phyloP scores from a whole-genome alignment of 768 basidiomycete genomes.

The Scleroderma citrinum region DNA sequence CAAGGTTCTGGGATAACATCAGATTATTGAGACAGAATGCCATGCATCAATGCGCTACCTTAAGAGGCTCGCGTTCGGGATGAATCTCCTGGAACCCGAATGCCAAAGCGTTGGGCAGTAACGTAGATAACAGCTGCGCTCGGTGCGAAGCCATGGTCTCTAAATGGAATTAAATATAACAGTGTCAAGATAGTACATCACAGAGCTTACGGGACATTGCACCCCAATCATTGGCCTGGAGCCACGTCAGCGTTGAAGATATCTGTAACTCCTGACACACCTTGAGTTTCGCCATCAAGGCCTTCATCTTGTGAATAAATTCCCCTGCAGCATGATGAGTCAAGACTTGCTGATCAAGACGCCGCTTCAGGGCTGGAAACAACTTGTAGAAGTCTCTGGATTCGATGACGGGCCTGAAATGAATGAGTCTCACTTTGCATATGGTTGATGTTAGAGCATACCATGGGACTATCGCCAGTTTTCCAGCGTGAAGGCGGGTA shows the following conservation, averaged over 20 bases:
- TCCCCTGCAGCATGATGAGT: slow-evolving; percentile 42
- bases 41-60: slow-evolving; percentile 25
- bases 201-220: slow-evolving; percentile 43
- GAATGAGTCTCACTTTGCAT: background rate
- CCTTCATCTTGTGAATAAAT: slow-evolving; percentile 48
- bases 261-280: slow-evolving; percentile 17
- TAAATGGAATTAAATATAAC: slow-evolving; percentile 10
- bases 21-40: background rate
- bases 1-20: slow-evolving; percentile 34
- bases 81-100: slow-evolving; percentile 38
- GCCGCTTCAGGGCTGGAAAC: slow-evolving; percentile 37
- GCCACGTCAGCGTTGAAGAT: background rate
- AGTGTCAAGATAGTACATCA: background rate
- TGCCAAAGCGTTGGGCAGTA: slow-evolving; percentile 38
- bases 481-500: slow-evolving; percentile 44
- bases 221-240: slow-evolving; percentile 52
- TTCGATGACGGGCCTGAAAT: slow-evolving; percentile 42
- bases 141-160: slow-evolving; percentile 39
- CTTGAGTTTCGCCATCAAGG: slow-evolving; percentile 56
- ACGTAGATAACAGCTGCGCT: slow-evolving; percentile 30
- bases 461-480: slow-evolving; percentile 50
- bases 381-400: slow-evolving; percentile 47
- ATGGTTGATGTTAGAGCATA: background rate
- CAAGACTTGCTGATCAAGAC: slow-evolving; percentile 37
- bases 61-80: slow-evolving; percentile 40